Conservation (phyloP, 768 basidiomycete species). For the Leccinum pellstonianum region DNA sequence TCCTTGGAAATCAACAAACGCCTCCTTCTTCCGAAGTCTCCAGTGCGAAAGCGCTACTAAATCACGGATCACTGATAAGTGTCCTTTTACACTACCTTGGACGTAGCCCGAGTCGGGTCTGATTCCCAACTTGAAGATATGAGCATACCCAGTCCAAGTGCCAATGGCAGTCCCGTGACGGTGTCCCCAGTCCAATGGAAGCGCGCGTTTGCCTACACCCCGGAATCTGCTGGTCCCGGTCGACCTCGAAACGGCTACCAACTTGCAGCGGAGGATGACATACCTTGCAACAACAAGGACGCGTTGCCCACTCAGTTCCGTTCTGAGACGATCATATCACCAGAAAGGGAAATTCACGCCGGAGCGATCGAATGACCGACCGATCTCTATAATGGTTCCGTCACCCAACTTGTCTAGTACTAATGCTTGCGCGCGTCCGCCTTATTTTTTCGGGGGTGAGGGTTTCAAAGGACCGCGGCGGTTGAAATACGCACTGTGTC, state of each 20-base stretch:
- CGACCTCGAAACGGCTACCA: neutral
- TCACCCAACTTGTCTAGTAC: neutral
- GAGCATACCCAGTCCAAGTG: too few species aligned
- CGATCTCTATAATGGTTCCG: neutral
- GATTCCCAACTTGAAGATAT: too few species aligned
- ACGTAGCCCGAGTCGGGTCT: too few species aligned
- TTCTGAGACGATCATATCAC: neutral
- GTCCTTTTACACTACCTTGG: too few species aligned
- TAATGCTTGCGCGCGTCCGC: neutral
- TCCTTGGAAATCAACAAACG: too few species aligned
- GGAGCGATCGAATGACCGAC: neutral
- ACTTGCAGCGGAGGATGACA: neutral
- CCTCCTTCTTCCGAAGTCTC: too few species aligned
- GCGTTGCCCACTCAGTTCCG: slow-evolving; percentile 13
- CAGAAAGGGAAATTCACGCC: neutral
- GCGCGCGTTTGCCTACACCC: slow-evolving; percentile 18
- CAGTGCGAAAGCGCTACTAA: too few species aligned
- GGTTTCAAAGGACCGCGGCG: neutral
- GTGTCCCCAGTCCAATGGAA: slow-evolving; percentile 9
- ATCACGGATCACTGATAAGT: too few species aligned
- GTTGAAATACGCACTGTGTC: neutral
- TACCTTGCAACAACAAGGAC: neutral
- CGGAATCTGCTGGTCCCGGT: slow-evolving; percentile 1
- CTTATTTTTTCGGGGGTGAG: neutral
- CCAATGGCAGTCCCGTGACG: too few species aligned